phyloP scores from a whole-genome alignment of 371 early-diverging fungal genomes.

The Mortierella sp. region DNA sequence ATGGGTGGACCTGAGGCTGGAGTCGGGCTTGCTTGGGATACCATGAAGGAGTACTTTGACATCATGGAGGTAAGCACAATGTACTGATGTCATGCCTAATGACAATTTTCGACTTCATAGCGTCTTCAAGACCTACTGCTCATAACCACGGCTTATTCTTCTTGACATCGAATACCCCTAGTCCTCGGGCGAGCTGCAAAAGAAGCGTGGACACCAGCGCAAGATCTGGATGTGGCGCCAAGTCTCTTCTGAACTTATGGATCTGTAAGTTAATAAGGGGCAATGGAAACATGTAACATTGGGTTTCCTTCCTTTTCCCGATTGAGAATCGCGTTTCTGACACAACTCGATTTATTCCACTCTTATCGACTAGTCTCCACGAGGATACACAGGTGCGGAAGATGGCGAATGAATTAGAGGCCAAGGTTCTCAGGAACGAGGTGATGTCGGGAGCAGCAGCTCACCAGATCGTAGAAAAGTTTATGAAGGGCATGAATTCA shows the following conservation, averaged over 20 bases:
- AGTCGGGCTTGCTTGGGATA: slow-evolving; percentile 76
- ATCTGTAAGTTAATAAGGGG: slow-evolving; percentile 36
- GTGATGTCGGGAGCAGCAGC: slow-evolving; percentile 70
- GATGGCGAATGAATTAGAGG: slow-evolving; percentile 60
- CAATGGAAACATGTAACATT: background rate
- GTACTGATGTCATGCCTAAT: background rate
- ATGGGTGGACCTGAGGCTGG: slow-evolving; percentile 63
- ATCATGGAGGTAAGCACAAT: slow-evolving; percentile 57
- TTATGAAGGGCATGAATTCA: slow-evolving; percentile 51
- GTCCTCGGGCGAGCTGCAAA: slow-evolving; percentile 62
- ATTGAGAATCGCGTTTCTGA: background rate
- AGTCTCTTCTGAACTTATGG: slow-evolving; percentile 69
- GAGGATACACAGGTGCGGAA: slow-evolving; percentile 51
- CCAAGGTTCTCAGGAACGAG: slow-evolving; percentile 62
- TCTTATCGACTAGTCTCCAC: slow-evolving; percentile 48
- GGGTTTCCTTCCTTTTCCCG: too few relatives aligned
- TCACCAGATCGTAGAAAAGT: slow-evolving; percentile 62
- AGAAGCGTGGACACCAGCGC: slow-evolving; percentile 70
- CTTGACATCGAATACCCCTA: slow-evolving; percentile 11
- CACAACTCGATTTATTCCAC: background rate
- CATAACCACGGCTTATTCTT: background rate
- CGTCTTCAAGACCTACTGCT: background rate
- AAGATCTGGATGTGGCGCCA: slow-evolving; percentile 84
- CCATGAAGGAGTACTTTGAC: slow-evolving; percentile 69
- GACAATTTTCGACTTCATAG: too few relatives aligned